Conservation (phyloP, 2,329 filamentous ascomycete species). For the Sclerotiophoma versabilis region DNA sequence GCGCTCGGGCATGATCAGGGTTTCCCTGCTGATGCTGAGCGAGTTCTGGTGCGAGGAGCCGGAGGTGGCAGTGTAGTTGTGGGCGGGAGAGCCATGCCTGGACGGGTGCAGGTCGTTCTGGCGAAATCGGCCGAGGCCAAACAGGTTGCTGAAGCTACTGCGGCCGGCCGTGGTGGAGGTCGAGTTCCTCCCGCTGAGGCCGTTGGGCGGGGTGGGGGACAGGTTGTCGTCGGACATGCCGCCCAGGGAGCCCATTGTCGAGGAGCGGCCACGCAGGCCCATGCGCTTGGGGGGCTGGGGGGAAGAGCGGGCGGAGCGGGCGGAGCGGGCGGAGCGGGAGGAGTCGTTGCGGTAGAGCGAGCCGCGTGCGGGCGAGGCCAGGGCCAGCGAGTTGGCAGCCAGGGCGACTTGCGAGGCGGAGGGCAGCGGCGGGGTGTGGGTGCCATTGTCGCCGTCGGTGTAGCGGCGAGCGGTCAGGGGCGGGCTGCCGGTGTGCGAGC, state of each 20-base stretch:
- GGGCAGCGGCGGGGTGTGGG: conserved; percentile 49
- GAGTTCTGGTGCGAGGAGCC: conserved; percentile 83
- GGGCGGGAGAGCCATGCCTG: conserved; percentile 65
- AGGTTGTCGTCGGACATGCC: conserved; percentile 75
- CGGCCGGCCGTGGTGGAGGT: conserved; percentile 84
- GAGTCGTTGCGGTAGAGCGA: conserved; percentile 67
- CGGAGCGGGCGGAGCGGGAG: conserved; percentile 57
- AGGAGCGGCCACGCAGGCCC: conserved; percentile 77
- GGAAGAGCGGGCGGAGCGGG: conserved; percentile 68
- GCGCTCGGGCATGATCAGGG: conserved; percentile 74
- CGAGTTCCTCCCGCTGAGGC: conserved; percentile 68
- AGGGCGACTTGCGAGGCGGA: conserved; percentile 62
- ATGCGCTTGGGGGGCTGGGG: conserved; percentile 63
- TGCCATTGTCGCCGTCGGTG: conserved; percentile 37
- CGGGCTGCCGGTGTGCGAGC: conserved; percentile 47
- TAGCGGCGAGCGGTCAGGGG: conserved; percentile 46
- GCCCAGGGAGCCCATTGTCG: conserved; percentile 84
- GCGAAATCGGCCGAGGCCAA: conserved; percentile 78
- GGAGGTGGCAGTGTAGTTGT: conserved; percentile 71
- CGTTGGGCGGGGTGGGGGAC: conserved; percentile 61
- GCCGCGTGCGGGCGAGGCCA: conserved; percentile 53
- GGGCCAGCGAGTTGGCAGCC: conserved; percentile 55
- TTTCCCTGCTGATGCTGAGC: conserved; percentile 76
- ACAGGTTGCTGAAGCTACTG: conserved; percentile 90
- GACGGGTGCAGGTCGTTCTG: conserved; percentile 75